Percentiles rank a stretch among this genome's conserved stretches.
These are phyloP conservation scores for Schizophyllum commune DNA, from an alignment of 1,284 basidiomycete genomes.

Conservation along the genomic window DNA sequence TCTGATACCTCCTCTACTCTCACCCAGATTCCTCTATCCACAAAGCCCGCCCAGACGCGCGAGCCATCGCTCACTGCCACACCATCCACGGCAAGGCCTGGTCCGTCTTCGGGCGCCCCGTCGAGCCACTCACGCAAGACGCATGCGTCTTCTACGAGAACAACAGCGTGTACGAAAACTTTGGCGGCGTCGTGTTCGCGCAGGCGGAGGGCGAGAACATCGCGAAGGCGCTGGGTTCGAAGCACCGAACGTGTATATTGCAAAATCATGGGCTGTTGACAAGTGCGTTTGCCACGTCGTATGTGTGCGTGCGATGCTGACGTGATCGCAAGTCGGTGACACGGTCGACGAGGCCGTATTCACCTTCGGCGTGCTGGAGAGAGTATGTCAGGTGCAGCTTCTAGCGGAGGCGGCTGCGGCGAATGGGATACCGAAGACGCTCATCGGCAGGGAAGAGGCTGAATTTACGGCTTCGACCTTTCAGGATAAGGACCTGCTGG, in stretches of 20 bases:
- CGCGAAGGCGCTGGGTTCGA: constrained; percentile 36
- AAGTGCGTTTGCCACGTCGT: constrained; percentile 21
- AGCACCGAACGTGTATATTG: constrained; percentile 23
- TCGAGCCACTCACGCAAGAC: constrained; percentile 47
- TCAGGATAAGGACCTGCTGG: neutral
- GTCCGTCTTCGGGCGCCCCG: constrained; percentile 44
- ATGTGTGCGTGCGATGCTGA: neutral
- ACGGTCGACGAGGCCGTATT: constrained; percentile 25
- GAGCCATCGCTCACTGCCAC: constrained; percentile 62
- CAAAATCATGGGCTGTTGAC: constrained; percentile 58
- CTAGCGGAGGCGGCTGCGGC: constrained; percentile 40
- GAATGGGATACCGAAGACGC: neutral
- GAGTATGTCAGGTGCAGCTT: constrained; percentile 42
- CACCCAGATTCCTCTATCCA: constrained; percentile 41
- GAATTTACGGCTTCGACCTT: neutral
- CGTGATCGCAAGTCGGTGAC: constrained; percentile 8
- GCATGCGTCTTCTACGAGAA: constrained; percentile 36
- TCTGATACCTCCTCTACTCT: constrained; percentile 16
- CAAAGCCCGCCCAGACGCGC: constrained; percentile 48
- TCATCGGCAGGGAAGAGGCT: neutral
- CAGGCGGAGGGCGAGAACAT: constrained; percentile 49
- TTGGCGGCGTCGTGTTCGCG: constrained; percentile 49
- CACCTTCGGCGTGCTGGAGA: constrained; percentile 25
- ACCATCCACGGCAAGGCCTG: constrained; percentile 55
- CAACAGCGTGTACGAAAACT: constrained; percentile 30